A percentile compares a stretch with the other conserved stretches of the same genome.
Conservation (phyloP, 352 stramenopile species). For the Pythium phragmitis region DNA sequence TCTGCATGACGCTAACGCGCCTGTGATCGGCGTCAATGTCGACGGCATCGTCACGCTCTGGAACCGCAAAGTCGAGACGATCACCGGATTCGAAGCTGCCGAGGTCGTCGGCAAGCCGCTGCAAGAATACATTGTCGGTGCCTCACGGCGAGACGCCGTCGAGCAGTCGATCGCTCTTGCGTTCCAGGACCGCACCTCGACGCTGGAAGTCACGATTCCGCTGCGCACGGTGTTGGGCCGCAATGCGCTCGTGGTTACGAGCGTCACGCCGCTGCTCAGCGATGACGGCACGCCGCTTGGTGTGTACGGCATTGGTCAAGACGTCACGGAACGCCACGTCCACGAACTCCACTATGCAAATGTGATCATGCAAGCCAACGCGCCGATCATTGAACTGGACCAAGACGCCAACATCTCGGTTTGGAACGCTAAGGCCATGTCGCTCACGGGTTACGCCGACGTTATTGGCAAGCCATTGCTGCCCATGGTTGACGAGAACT, state of each 20-base stretch:
- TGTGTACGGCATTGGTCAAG: constrained; percentile 60
- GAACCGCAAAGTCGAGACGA: constrained; percentile 55
- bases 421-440: constrained; percentile 63
- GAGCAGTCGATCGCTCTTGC: constrained; percentile 31
- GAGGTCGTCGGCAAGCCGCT: constrained; percentile 47
- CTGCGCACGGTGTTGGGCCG: constrained; percentile 44
- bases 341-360: constrained; percentile 61
- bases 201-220: constrained; percentile 33
- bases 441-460: constrained; percentile 56
- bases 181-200: constrained; percentile 36
- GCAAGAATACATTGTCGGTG: constrained; percentile 37
- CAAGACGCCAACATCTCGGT: constrained; percentile 66
- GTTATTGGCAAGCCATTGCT: constrained; percentile 55
- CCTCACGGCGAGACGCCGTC: constrained; percentile 33
- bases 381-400: constrained; percentile 78
- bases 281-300: constrained; percentile 41
- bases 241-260: constrained; percentile 52
- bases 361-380: constrained; percentile 78
- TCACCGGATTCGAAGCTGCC: constrained; percentile 49
- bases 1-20: constrained; percentile 66
- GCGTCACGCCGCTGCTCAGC: constrained; percentile 46
- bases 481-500: constrained; percentile 47
- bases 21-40: constrained; percentile 54
- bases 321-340: constrained; percentile 53
- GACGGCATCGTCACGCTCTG: constrained; percentile 60